These are phyloP conservation scores for Scedosporium apiospermum DNA, from an alignment of 2,329 filamentous ascomycete species.

Conservation along the genomic window DNA sequence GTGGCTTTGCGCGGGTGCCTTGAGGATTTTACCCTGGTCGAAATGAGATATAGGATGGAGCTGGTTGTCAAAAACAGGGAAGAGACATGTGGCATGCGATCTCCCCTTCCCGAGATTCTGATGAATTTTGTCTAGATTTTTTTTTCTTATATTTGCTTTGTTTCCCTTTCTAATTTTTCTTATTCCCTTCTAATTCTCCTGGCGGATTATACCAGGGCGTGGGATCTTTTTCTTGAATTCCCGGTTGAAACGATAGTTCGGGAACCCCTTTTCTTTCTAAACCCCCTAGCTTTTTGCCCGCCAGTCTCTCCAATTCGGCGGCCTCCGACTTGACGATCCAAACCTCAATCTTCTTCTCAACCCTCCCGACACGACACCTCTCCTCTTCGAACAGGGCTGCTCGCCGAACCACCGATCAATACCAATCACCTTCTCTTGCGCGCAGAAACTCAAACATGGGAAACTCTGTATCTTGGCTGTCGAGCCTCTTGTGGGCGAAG, in stretches of 20 bases:
- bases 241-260: neutral
- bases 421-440: too few relatives aligned
- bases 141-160: neutral
- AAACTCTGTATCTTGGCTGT: constrained; percentile 59
- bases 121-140: neutral
- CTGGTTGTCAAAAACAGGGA: neutral
- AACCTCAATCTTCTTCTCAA: neutral
- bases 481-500: constrained; percentile 73
- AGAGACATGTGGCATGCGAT: neutral
- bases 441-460: constrained; percentile 36
- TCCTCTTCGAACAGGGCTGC: too few relatives aligned
- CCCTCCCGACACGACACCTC: too few relatives aligned
- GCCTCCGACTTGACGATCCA: neutral
- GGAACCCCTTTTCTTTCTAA: neutral
- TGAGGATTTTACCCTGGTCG: neutral
- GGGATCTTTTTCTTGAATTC: neutral
- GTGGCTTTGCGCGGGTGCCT: neutral
- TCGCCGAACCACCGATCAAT: too few relatives aligned
- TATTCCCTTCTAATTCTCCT: neutral
- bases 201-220: neutral
- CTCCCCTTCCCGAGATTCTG: neutral
- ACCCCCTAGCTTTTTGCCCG: neutral
- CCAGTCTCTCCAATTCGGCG: neutral
- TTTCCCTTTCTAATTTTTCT: neutral
- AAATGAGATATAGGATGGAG: neutral